Evolutionary conservation across 352 stramenopile species (phyloP).

Genomic region (Phytophthora colocasiae): DNA sequence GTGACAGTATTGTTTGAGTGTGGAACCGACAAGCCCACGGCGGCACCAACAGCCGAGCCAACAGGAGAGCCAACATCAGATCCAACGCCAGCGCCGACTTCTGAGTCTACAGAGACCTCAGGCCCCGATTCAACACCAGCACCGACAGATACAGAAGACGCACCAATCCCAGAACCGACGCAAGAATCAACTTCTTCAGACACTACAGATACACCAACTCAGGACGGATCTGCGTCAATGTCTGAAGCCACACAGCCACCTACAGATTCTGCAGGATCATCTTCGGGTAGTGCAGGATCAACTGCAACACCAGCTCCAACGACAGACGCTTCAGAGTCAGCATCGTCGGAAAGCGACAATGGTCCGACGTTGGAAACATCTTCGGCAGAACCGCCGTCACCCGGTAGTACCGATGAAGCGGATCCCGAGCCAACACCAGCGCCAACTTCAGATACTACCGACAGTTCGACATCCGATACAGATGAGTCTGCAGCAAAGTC

Average conservation of each 20-base stretch:
- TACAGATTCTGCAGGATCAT: not conserved
- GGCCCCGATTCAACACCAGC: slow-evolving; percentile 6
- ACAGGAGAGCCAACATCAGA: slow-evolving; percentile 18
- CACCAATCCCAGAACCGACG: slow-evolving; percentile 4
- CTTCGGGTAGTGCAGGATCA: not conserved
- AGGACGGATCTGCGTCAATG: slow-evolving; percentile 3
- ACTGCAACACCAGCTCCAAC: not conserved
- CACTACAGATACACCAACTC: not conserved
- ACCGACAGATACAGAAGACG: slow-evolving; percentile 15
- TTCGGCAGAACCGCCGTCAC: not conserved
- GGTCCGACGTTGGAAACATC: not conserved
- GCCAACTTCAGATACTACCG: slow-evolving; percentile 4
- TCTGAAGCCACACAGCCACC: slow-evolving; percentile 8
- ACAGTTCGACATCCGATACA: not conserved
- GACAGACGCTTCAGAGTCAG: not conserved
- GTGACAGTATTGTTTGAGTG: slow-evolving; percentile 33
- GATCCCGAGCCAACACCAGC: slow-evolving; percentile 3
- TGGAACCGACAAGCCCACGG: slow-evolving; percentile 22
- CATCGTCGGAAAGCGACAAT: not conserved
- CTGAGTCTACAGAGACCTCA: not conserved
- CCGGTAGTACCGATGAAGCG: not conserved
- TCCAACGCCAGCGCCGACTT: slow-evolving; percentile 7
- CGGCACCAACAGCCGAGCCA: slow-evolving; percentile 22
- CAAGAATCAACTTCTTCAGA: slow-evolving; percentile 1
- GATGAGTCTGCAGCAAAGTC: not conserved